Conservation (phyloP, 495 filamentous ascomycete species). For the Glonium stellatum region DNA sequence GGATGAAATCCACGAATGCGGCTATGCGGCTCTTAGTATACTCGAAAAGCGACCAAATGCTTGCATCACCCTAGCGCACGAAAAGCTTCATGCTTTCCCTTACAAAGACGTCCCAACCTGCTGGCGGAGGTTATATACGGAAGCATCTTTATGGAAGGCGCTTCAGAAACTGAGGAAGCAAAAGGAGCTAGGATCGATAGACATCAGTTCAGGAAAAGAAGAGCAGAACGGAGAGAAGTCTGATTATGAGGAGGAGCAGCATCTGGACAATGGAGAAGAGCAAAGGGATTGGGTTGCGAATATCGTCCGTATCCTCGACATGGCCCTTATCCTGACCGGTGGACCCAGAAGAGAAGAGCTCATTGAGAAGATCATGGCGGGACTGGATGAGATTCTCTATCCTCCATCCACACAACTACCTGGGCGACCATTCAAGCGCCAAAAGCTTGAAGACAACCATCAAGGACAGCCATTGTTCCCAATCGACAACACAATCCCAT, state of each 20-base stretch:
- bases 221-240: constrained; percentile 1
- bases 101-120: constrained; percentile 66
- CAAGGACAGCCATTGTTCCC: not conserved
- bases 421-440: constrained; percentile 7
- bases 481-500: not conserved
- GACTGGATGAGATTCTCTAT: constrained; percentile 36
- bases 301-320: constrained; percentile 64
- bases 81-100: constrained; percentile 66
- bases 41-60: constrained; percentile 36
- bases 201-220: not conserved
- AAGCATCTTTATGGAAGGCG: constrained; percentile 63
- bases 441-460: constrained; percentile 6
- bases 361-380: constrained; percentile 49
- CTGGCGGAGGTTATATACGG: constrained; percentile 73
- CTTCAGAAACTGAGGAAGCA: constrained; percentile 28
- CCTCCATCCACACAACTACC: not conserved
- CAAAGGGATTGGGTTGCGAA: constrained; percentile 32
- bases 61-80: constrained; percentile 43
- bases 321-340: constrained; percentile 75
- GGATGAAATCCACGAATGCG: constrained; percentile 44
- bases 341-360: constrained; percentile 56
- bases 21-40: constrained; percentile 29
- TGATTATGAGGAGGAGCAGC: constrained; percentile 1
- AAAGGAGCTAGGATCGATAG: not conserved
- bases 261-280: constrained; percentile 5